These are phyloP conservation scores for Diatrype stigma DNA, from an alignment of 2,329 filamentous ascomycete genomes.

Conservation along the genomic window DNA sequence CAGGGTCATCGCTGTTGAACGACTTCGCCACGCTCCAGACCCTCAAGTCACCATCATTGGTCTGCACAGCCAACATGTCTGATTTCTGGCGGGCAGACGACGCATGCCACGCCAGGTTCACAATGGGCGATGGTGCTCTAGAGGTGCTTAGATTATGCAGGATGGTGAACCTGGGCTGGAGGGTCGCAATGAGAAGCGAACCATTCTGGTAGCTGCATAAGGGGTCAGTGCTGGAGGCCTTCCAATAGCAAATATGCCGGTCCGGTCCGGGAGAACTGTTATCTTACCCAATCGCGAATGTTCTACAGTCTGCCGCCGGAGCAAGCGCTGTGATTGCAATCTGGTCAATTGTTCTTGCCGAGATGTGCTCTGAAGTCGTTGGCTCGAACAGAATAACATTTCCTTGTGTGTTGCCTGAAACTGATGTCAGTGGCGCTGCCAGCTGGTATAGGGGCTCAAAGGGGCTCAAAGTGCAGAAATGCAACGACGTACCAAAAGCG, in stretches of 20 bases:
- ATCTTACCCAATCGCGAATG: slow-evolving; percentile 87
- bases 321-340: slow-evolving; percentile 93
- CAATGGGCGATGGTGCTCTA: slow-evolving; percentile 78
- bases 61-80: slow-evolving; percentile 94
- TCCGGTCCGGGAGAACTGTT: not conserved
- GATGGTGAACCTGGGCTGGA: slow-evolving; percentile 91
- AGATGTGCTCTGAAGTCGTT: slow-evolving; percentile 86
- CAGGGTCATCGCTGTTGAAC: slow-evolving; percentile 65
- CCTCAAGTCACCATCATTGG: slow-evolving; percentile 82
- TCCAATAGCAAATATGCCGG: slow-evolving; percentile 1
- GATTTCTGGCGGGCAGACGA: slow-evolving; percentile 95
- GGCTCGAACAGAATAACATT: slow-evolving; percentile 95
- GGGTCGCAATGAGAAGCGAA: slow-evolving; percentile 80
- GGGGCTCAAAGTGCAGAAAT: slow-evolving; percentile 9
- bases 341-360: slow-evolving; percentile 81
- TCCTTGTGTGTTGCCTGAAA: slow-evolving; percentile 80
- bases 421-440: slow-evolving; percentile 16
- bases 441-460: slow-evolving; percentile 8
- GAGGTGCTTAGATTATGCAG: slow-evolving; percentile 86
- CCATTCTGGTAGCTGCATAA: slow-evolving; percentile 81
- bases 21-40: slow-evolving; percentile 96
- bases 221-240: slow-evolving; percentile 10
- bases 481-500: slow-evolving; percentile 71
- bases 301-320: slow-evolving; percentile 83
- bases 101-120: slow-evolving; percentile 88